Base-by-base conservation (phyloP, 1,284 basidiomycete genomes). In the Ganoderma multipileum region DNA sequence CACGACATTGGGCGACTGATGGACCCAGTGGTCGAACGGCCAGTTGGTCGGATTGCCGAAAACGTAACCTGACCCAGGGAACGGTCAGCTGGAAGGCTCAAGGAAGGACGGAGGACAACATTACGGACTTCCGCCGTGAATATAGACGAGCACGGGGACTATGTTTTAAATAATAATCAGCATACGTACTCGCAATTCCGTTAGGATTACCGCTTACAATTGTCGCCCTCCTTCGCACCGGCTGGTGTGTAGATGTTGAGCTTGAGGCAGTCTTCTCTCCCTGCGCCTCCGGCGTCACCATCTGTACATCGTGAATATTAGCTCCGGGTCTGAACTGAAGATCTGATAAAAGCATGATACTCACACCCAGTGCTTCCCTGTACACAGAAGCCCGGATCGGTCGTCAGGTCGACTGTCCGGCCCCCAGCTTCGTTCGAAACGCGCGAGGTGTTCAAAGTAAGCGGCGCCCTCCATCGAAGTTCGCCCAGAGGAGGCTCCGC, bases 141-240 rank as follows among this genome's bases (percentile, higher is more conserved):
- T 88, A 74, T 90, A 92, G 5, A 89, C 85, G 36, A 93, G 78
- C 2, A 91, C 90, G 0, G 89, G 90, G 20, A 89, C 86, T 87
- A 28, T 36, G 38, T 3, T 7, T 18, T 1, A 23, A 39, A 44
- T 30, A 28, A 26, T 26, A 7, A 8, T 50, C 16, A 50, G 18
- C 16, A 26, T 60, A 58, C 26, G 23, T 41, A 60, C 58, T n/a
- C 2, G 55, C 30, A 38, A n/a, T 20, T 12, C 20, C 39, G 23
- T 26, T 28, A 7, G 14, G 38, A 28, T 8, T 38, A n/a, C 33
- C 7, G 63, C 78, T 71, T 50, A 80, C 80, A 67, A 20, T 80
- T 79, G 66, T 79, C 79, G 11, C 75, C 74, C 28, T 72, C 72
- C 26, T 75, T 78, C 18, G 79, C 79, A n/a, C 76, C 73, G 2